Conservation (phyloP, 805 yeast species). For the Candida sanyiensis region DNA sequence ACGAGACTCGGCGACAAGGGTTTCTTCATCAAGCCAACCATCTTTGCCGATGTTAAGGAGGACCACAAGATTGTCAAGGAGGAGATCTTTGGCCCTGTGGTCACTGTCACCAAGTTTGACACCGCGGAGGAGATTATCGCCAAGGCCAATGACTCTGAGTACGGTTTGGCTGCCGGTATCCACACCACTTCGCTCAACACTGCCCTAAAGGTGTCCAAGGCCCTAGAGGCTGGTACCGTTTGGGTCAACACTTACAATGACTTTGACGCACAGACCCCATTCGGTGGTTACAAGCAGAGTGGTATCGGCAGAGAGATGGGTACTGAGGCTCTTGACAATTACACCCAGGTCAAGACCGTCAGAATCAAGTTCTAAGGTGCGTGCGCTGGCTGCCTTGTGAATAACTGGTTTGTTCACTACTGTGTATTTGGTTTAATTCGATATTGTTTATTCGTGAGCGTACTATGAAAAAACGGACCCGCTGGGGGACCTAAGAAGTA, state of each 20-base stretch:
- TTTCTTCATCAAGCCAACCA: slow-evolving; percentile 12
- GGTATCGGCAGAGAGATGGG: slow-evolving; percentile 16
- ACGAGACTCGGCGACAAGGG: slow-evolving; percentile 12
- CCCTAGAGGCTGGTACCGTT: slow-evolving; percentile 14
- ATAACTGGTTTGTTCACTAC: slow-evolving; percentile 2
- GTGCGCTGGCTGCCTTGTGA: neutral
- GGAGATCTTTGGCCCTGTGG: slow-evolving; percentile 14
- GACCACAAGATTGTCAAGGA: slow-evolving; percentile 13
- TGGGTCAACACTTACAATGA: slow-evolving; percentile 16
- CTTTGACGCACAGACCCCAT: slow-evolving; percentile 14
- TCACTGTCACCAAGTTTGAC: slow-evolving; percentile 11
- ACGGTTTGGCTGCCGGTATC: slow-evolving; percentile 15
- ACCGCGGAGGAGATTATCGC: slow-evolving; percentile 10
- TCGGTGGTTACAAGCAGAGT: slow-evolving; percentile 14
- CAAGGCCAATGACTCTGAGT: slow-evolving; percentile 11
- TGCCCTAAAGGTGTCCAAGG: slow-evolving; percentile 11
- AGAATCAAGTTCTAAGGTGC: slow-evolving; percentile 8
- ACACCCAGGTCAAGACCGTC: slow-evolving; percentile 14
- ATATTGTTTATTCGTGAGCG: neutral
- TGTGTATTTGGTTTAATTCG: too few species aligned
- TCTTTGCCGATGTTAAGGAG: slow-evolving; percentile 14
- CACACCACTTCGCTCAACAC: slow-evolving; percentile 13
- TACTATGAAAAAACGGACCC: too few species aligned
- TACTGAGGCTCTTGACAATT: slow-evolving; percentile 14
- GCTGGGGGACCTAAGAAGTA: too few species aligned